Evolutionary conservation across 2,329 filamentous ascomycete genomes (phyloP), one percentile per base, ranked within the genome.

Genomic region (Xylariales sp.): DNA sequence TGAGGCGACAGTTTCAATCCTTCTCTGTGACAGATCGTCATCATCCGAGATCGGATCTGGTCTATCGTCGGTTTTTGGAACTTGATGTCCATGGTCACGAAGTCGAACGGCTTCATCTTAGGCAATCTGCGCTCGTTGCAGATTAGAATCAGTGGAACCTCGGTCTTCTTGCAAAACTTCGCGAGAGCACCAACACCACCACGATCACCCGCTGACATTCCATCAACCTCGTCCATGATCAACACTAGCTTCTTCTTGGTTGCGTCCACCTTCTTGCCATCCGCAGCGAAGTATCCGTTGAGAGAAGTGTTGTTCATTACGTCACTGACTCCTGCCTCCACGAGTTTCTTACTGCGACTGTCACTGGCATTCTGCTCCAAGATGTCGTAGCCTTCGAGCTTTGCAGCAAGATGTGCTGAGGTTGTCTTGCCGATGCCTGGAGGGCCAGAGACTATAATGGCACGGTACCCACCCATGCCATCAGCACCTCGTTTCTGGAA

Each of bases 141-240:
- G 53, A 98, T 97, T 41, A 98, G 75, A 52, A 98, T 97, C 60
- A 98, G 84, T 1, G 93, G 93, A 18, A 98, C 82, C 52, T 93
- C 82, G 0, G 90, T 93, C 72, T 95, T 96, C 68, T 87, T 95
- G 73, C 91, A 96, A 40, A 95, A 85, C 44, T 93, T 88, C 43
- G 93, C 91, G 43, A 98, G 73, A 21, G 93, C 93, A 38, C 90
- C 93, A 35, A 98, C 93, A 62, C 93, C 93, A 51, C 93, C 93
- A 46, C 93, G 84, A 60, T 98, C 93, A 58, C 93, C 93, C 25
- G 88, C 90, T 46, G 91, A 97, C 93, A 98, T 97, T 39, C 93
- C 93, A 56, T 98, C 93, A 4, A 98, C 93, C 65, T 98, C 93
- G 54, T 98, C 93, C 93, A 98, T 97, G 65, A 98, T 88, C 36